Conservation (phyloP, 2,329 filamentous ascomycete species). For the Arthrobotrys pseudoclavata region DNA sequence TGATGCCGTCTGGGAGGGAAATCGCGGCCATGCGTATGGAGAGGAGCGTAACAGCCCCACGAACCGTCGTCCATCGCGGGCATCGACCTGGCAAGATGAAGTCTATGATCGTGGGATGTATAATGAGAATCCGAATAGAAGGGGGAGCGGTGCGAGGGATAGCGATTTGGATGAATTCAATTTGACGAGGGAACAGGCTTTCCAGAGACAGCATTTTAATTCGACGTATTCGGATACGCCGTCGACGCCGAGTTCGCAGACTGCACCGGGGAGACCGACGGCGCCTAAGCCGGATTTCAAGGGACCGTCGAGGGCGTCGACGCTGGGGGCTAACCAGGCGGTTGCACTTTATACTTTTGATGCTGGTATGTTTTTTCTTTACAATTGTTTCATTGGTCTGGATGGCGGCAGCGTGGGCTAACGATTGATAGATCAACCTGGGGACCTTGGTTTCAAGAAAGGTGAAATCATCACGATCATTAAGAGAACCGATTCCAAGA, state of each 20-base stretch:
- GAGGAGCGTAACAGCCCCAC: slow-evolving; percentile 64
- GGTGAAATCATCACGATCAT: slow-evolving; percentile 94
- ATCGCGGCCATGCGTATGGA: slow-evolving; percentile 77
- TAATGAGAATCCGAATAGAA: slow-evolving; percentile 59
- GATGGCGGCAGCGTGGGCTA: neutral
- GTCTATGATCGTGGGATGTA: slow-evolving; percentile 74
- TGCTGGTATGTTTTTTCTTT: slow-evolving; percentile 69
- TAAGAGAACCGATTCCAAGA: slow-evolving; percentile 92
- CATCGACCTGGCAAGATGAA: slow-evolving; percentile 82
- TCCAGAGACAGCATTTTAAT: slow-evolving; percentile 62
- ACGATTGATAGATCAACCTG: slow-evolving; percentile 75
- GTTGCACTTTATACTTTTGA: slow-evolving; percentile 95
- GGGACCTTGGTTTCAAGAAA: slow-evolving; percentile 96
- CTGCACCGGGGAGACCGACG: slow-evolving; percentile 80
- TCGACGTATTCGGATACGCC: slow-evolving; percentile 63
- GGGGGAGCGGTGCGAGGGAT: slow-evolving; percentile 66
- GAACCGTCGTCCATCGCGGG: slow-evolving; percentile 70
- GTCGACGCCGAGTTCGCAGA: slow-evolving; percentile 64
- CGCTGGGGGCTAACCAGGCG: slow-evolving; percentile 79
- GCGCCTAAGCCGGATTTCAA: slow-evolving; percentile 90
- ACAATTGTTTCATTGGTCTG: neutral
- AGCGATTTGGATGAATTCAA: slow-evolving; percentile 68
- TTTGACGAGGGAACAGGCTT: slow-evolving; percentile 60
- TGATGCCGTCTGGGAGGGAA: slow-evolving; percentile 85
- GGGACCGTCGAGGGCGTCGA: slow-evolving; percentile 68